Percentiles rank a stretch among this genome's conserved stretches.
These are phyloP conservation scores for Striga asiatica DNA, from an alignment of 257 asterid species.

Conservation along the genomic window DNA sequence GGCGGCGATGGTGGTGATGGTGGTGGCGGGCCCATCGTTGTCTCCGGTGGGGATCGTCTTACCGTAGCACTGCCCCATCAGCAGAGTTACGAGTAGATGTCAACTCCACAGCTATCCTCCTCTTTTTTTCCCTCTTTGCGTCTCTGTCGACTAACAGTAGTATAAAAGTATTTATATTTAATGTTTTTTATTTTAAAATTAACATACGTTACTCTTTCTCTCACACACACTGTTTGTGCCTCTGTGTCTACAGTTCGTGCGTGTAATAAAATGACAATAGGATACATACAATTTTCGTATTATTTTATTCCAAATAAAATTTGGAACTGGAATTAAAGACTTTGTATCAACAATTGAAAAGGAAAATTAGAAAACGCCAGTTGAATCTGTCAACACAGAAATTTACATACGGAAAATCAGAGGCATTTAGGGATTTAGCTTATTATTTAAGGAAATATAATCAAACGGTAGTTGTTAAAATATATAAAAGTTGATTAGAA, in stretches of 20 bases:
- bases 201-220: not conserved
- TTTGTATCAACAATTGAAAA: no score
- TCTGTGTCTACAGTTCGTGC: no score
- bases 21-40: slow-evolving; percentile 29
- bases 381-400: not conserved
- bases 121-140: not conserved
- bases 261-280: not conserved
- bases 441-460: not conserved
- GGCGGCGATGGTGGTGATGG: slow-evolving; percentile 17
- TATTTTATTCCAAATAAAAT: no score
- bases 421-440: not conserved
- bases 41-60: slow-evolving; percentile 66
- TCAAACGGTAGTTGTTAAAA: no score
- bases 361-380: slow-evolving; percentile 7
- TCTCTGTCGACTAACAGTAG: slow-evolving; percentile 7
- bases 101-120: slow-evolving; percentile 25
- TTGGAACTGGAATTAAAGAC: no score
- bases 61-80: slow-evolving; percentile 77
- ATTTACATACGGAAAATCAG: not conserved
- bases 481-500: no score
- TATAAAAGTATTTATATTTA: not conserved
- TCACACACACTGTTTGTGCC: not conserved
- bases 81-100: slow-evolving; percentile 20
- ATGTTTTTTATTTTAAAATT: not conserved
- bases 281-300: no score